Evolutionary conservation across 352 stramenopile genomes (phyloP).

Genomic region (Peronospora tabacina): DNA sequence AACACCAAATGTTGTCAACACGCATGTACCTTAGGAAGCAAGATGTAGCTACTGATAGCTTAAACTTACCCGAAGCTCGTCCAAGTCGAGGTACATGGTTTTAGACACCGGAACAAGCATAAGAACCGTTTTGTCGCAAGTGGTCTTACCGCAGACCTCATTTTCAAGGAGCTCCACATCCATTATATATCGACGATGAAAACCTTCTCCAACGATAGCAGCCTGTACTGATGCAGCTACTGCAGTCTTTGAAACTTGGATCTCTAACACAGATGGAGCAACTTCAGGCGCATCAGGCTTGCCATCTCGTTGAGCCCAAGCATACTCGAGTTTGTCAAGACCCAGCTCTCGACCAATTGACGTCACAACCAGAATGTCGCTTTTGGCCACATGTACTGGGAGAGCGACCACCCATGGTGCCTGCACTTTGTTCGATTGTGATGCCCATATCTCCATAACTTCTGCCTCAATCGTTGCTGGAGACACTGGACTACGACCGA

Average conservation of each 20-base stretch:
- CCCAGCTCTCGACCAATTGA: conserved; percentile 8
- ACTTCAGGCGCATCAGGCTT: background rate
- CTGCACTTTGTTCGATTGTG: background rate
- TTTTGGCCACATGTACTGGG: conserved; percentile 2
- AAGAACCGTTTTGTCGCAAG: conserved; percentile 21
- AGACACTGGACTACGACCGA: conserved; percentile 8
- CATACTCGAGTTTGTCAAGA: conserved; percentile 16
- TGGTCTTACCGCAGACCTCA: conserved; percentile 2
- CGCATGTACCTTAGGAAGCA: background rate
- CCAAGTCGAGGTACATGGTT: conserved; percentile 44
- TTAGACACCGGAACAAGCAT: conserved; percentile 35
- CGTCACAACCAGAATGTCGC: conserved; percentile 12
- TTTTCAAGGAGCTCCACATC: conserved; percentile 24
- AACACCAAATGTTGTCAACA: background rate
- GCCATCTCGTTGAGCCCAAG: conserved; percentile 12
- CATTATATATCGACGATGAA: conserved; percentile 37
- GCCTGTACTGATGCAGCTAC: conserved; percentile 20
- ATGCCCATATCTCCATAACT: conserved; percentile 20
- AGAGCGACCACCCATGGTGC: conserved; percentile 6
- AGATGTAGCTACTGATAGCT: background rate
- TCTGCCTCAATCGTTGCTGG: conserved; percentile 12
- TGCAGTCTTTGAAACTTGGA: conserved; percentile 3
- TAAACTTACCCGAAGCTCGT: conserved; percentile 40
- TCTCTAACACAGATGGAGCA: conserved; percentile 1
- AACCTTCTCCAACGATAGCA: conserved; percentile 31